phyloP scores from a whole-genome alignment of 1,284 basidiomycete species.

The Ganoderma multipileum region DNA sequence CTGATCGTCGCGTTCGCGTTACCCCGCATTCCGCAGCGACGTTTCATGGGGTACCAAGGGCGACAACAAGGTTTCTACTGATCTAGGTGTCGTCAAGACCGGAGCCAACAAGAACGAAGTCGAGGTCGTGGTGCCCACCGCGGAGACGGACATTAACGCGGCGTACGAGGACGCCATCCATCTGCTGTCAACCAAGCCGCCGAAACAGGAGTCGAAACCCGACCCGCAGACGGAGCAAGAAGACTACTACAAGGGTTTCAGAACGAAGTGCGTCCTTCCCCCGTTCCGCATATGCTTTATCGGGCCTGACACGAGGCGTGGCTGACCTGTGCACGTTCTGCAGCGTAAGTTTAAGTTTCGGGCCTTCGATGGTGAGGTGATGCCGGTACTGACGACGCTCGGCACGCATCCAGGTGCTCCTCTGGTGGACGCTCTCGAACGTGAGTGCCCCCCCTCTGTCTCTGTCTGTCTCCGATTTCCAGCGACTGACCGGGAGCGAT shows the following conservation, averaged over 20 bases:
- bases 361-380: slow-evolving; percentile 18
- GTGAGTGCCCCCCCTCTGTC: slow-evolving; percentile 44
- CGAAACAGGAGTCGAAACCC: slow-evolving; percentile 67
- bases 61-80: slow-evolving; percentile 85
- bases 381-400: slow-evolving; percentile 15
- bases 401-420: slow-evolving; percentile 55
- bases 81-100: slow-evolving; percentile 79
- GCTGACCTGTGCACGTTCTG: slow-evolving; percentile 18
- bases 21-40: slow-evolving; percentile 48
- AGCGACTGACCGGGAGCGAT: slow-evolving; percentile 21
- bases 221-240: slow-evolving; percentile 80
- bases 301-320: slow-evolving; percentile 16
- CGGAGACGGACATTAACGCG: slow-evolving; percentile 87
- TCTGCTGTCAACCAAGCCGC: slow-evolving; percentile 77
- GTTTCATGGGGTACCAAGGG: slow-evolving; percentile 93
- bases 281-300: slow-evolving; percentile 18
- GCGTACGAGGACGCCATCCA: slow-evolving; percentile 87
- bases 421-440: slow-evolving; percentile 88
- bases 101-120: slow-evolving; percentile 74
- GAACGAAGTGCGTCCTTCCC: slow-evolving; percentile 69
- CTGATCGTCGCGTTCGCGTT: slow-evolving; percentile 6
- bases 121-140: slow-evolving; percentile 81
- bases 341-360: slow-evolving; percentile 33
- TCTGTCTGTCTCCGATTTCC: slow-evolving; percentile 14
- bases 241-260: slow-evolving; percentile 88